Conservation (phyloP, 129 eudicot genomes). For the carrot (Daucus carota) region DH1_v3.0 NC_030381.2:53127501-53128000, state of each 20-base stretch:
- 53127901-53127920: neutral
- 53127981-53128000: too few species aligned
- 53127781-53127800: too few species aligned
- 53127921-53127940: too few species aligned
- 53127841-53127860: neutral
- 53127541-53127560: neutral
- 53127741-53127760: neutral
- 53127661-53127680: slow-evolving; percentile 4
- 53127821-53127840: neutral
- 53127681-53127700: slow-evolving; percentile 1
- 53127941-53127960: too few species aligned
- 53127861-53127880: neutral
- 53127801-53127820: neutral
- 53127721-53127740: neutral
- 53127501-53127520: neutral
- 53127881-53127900: neutral
- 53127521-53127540: neutral
- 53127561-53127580: neutral
- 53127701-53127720: neutral
- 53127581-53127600: neutral
- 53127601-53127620: neutral
- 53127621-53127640: too few species aligned
- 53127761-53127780: slow-evolving; percentile 1
- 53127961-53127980: too few species aligned
- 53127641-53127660: neutral